Evolutionary conservation across 163 green algal species (phyloP), one percentile per base, ranked within the genome.

Genomic region (Chlamydomonas reinhardtii): DNA sequence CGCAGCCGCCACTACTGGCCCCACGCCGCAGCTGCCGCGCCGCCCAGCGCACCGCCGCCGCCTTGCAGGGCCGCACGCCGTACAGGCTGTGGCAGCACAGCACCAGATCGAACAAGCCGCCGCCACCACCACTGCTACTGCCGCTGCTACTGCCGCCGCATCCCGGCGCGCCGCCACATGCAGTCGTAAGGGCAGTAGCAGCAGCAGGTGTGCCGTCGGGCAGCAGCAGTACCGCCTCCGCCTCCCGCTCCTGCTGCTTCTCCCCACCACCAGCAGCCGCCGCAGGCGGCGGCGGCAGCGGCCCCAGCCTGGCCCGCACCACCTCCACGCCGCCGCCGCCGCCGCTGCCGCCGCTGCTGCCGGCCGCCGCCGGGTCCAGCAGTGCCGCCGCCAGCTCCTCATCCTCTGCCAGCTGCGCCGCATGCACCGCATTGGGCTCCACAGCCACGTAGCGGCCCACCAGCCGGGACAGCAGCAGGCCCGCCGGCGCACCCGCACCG

Each of bases 71-170:
- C 66, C 66, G 66, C 20, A 73, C 11, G 31, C 66, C 66, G 66
- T 73, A 73, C 66, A 73, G 66, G 66, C 66, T 73, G 66, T 73
- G 66, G 66, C 66, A 73, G 16, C 25, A 43, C 16, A 73, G 66
- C 31, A 73, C 66, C 15, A 73, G 1, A 17, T 73, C 66, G 31
- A 43, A 72, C 2, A n/a, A 31, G 20, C 66, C 66, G 66, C 31
- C 62, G 62, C 25, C 25, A 5, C 25, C 62, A 29, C 24, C 59
- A 5, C 12, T 15, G 56, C 56, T 4, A 5, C 56, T 4, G 56
- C 56, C 22, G 56, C 12, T 5, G 56, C 56, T 65, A 15, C 56
- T 65, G 56, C 56, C 12, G 56, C 56, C 59, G 20, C 59, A 48
- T 48, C 39, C 39, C 39, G 39, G 5, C 39, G 8, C 59, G 59